Evolutionary conservation across 116 monocot species (phyloP), one percentile per base, ranked within the genome.

Genomic region (Trichopus zeylanicus): DNA sequence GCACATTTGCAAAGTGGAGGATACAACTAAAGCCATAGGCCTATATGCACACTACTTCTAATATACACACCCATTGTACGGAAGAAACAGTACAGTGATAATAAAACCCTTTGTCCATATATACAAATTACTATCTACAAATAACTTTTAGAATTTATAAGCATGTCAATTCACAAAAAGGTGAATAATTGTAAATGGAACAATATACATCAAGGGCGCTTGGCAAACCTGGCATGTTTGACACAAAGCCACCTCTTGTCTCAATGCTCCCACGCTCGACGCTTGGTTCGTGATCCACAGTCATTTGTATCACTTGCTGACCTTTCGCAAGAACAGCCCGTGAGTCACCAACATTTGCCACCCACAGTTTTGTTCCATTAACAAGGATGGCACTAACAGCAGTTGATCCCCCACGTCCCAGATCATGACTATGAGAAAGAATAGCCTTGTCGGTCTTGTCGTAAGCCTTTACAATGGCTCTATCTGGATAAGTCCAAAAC

Each of bases 321-420:
- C 67, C 70, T 66, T 66, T 78, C 29, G 58, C 68, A 48, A 94
- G 70, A 69, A 94, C 89, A 46, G 81, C 94, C 22, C 94, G 74
- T 20, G 94, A 94, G 51, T 94, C 94, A 0, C 94, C 94, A 16
- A 94, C 69, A 75, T 94, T 94, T 3, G 83, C 94, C 46, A 94
- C 64, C 77, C 80, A 86, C 34, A 94, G 55, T 62, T 73, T 84
- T 20, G 31, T 60, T 8, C 80, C 68, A 64, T 94, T 57, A 25
- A 83, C 57, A 21, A 89, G 67, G 58, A 94, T 86, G 26, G 94
- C 94, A 51, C 89, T 94, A 46, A 89, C 94, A 33, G 94, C 94
- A 52, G 94, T 95, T 5, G 95, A 90, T 22, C 95, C 95, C 28
- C 95, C 95, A 48, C 75, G 67, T 52, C 95, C 95, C 49, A 90